Evolutionary conservation across 129 eudicot species (phyloP).

Genomic region (Helianthus tuberosus): DNA sequence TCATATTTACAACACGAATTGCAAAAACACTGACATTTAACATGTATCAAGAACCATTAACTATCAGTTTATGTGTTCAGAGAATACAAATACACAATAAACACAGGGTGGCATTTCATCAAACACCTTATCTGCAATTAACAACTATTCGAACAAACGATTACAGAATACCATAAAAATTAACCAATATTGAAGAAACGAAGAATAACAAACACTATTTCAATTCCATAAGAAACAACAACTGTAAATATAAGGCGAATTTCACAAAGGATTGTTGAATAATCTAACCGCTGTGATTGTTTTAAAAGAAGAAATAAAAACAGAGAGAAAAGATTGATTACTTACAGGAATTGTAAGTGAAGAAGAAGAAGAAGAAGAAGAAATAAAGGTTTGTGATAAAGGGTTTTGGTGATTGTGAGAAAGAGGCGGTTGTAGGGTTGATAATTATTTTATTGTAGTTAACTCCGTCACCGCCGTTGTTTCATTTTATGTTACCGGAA

Average conservation of each 20-base stretch:
- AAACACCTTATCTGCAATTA: conserved; percentile 24
- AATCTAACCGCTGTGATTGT: too few relatives aligned
- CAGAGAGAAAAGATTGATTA: too few relatives aligned
- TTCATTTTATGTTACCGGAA: background rate
- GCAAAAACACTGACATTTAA: background rate
- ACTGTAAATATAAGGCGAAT: background rate
- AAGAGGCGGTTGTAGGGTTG: conserved; percentile 8
- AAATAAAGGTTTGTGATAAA: background rate
- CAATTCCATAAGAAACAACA: background rate
- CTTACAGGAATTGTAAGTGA: too few relatives aligned
- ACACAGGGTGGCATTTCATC: conserved; percentile 22
- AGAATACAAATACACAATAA: background rate
- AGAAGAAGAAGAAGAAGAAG: background rate
- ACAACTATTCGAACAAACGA: background rate
- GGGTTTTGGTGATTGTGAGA: background rate
- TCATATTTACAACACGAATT: background rate
- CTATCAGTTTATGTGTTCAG: background rate
- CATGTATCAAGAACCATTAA: background rate
- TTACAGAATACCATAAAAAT: background rate
- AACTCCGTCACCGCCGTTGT: background rate
- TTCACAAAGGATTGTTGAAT: too few relatives aligned
- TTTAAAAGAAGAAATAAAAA: too few relatives aligned
- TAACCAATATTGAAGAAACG: background rate
- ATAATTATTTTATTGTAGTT: background rate
- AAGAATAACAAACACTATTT: background rate